A percentile compares a stretch with the other conserved stretches of the same genome.
Evolutionary conservation across 306 rosid genomes (phyloP).

Genomic region (Clitoria ternatea): DNA sequence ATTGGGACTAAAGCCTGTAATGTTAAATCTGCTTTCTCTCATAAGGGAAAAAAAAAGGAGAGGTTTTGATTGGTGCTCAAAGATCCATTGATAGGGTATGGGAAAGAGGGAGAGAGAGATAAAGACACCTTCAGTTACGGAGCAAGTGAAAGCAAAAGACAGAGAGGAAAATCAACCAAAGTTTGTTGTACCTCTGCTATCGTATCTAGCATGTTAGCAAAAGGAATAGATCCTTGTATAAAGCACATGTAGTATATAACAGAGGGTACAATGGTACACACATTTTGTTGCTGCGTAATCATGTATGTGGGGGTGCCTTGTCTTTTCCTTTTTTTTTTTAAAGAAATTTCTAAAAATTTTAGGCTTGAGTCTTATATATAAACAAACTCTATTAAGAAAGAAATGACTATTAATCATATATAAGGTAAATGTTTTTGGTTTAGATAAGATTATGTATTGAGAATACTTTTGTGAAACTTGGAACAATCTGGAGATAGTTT

Average conservation of each 20-base stretch:
- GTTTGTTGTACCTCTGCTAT: constrained; percentile 7
- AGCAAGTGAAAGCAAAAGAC: constrained; percentile 46
- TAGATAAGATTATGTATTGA: too few species aligned
- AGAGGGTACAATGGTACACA: neutral
- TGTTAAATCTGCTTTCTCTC: constrained; percentile 32
- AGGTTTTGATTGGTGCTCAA: constrained; percentile 49
- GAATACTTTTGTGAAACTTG: too few species aligned
- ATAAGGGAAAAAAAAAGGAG: constrained; percentile 28
- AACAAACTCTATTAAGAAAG: too few species aligned
- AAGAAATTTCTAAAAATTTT: too few species aligned
- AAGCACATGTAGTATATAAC: constrained; percentile 1
- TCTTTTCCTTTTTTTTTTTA: too few species aligned
- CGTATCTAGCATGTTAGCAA: constrained; percentile 26
- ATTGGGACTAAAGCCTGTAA: constrained; percentile 30
- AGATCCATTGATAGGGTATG: constrained; percentile 39
- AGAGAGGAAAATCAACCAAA: constrained; percentile 12
- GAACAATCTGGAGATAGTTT: too few species aligned
- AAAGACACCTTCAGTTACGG: constrained; percentile 51
- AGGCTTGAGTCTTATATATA: too few species aligned
- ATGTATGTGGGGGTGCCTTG: neutral
- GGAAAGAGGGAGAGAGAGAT: constrained; percentile 45
- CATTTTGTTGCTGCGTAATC: constrained; percentile 13
- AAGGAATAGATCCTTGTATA: constrained; percentile 23
- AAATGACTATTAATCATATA: too few species aligned
- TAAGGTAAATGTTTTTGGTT: too few species aligned